Percentiles rank a stretch among this genome's conserved stretches.
Conservation (phyloP, 2,329 filamentous ascomycete genomes). For the Sordariomycetes sp. region DNA sequence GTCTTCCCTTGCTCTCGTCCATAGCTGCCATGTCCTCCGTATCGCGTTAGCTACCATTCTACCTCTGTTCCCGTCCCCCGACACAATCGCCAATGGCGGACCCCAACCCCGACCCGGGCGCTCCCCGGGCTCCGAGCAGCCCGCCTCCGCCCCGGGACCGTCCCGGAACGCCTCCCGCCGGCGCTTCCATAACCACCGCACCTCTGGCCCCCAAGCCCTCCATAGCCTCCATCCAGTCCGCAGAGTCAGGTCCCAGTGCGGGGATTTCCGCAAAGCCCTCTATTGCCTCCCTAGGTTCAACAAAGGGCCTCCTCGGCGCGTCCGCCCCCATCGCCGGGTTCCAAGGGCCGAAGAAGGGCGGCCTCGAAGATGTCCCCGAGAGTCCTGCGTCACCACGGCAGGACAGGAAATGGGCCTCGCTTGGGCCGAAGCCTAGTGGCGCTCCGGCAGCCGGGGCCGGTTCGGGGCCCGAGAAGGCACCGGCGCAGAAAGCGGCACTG, state of each 20-base stretch:
- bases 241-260: background rate
- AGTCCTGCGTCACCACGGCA: background rate
- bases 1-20: too few relatives aligned
- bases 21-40: too few relatives aligned
- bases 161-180: background rate
- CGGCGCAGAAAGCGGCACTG: background rate
- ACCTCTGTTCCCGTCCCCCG: background rate
- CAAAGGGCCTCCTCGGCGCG: slow-evolving; percentile 1
- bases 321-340: slow-evolving; percentile 1
- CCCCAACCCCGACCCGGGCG: background rate
- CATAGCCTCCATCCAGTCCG: background rate
- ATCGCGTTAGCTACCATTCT: background rate
- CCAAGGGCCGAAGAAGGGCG: background rate
- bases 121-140: background rate
- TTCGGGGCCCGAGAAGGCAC: background rate
- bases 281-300: slow-evolving; percentile 4
- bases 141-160: background rate
- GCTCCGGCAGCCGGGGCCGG: background rate
- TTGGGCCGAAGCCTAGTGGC: background rate
- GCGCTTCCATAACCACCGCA: background rate
- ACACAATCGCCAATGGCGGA: background rate
- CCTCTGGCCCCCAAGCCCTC: slow-evolving; percentile 1
- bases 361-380: slow-evolving; percentile 1
- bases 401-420: background rate
- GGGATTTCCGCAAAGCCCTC: slow-evolving; percentile 3